A percentile compares a stretch with the other conserved stretches of the same genome.
Evolutionary conservation across 2,329 filamentous ascomycete species (phyloP).

Genomic region (Aspergillus latus): DNA sequence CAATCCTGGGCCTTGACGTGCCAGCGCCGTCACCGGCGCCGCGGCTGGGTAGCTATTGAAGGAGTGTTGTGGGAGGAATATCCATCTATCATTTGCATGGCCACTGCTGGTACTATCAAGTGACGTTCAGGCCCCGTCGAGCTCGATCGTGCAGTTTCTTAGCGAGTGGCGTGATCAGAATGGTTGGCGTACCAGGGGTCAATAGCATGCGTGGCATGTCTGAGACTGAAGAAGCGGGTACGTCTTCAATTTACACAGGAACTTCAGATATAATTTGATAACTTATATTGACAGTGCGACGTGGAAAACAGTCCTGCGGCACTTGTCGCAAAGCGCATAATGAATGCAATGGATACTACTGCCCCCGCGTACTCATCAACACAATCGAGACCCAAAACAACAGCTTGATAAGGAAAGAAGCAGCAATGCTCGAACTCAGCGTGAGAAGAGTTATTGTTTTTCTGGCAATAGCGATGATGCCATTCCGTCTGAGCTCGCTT

Average conservation of each 20-base stretch:
- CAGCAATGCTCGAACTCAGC: background rate
- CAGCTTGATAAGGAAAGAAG: background rate
- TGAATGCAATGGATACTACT: constrained; percentile 10
- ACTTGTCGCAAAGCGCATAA: constrained; percentile 12
- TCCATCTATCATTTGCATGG: background rate
- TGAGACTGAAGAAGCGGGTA: constrained; percentile 13
- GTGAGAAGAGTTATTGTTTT: background rate
- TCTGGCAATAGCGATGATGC: background rate
- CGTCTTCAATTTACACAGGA: too few relatives aligned
- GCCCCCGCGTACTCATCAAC: constrained; percentile 12
- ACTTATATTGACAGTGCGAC: background rate
- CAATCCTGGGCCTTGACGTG: background rate
- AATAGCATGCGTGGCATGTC: constrained; percentile 11
- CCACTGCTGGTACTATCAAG: background rate
- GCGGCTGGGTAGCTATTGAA: background rate
- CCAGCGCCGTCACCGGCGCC: too few relatives aligned
- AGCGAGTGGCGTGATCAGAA: background rate
- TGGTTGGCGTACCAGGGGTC: constrained; percentile 16
- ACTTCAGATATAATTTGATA: background rate
- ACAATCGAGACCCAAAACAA: constrained; percentile 4
- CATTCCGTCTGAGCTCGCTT: background rate
- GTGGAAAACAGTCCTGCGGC: constrained; percentile 9
- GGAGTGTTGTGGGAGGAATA: background rate
- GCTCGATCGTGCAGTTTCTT: background rate
- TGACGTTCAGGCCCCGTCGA: background rate